Evolutionary conservation across 2,329 filamentous ascomycete genomes (phyloP).

Genomic region (Aspergillus neotritici): DNA sequence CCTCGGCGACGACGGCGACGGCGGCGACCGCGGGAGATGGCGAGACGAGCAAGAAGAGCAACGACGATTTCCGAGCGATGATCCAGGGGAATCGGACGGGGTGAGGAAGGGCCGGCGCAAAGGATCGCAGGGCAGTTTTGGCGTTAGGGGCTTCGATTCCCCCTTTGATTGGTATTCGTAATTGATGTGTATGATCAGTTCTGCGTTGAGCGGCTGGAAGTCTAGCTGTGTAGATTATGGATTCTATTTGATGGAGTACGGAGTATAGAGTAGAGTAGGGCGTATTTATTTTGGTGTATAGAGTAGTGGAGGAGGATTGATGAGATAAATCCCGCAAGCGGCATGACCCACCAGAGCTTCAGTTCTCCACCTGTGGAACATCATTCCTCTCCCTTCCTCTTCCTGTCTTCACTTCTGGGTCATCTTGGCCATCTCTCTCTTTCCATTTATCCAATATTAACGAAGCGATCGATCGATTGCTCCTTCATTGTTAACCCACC

Average conservation of each 20-base stretch:
- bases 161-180: conserved; percentile 9
- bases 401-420: not conserved
- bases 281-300: no score
- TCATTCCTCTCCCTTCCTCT: not conserved
- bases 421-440: not conserved
- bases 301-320: no score
- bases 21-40: conserved; percentile 1
- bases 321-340: no score
- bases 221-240: conserved; percentile 1
- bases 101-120: conserved; percentile 19
- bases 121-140: conserved; percentile 24
- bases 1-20: no score
- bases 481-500: not conserved
- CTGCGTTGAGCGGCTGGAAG: not conserved
- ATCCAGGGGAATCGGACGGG: conserved; percentile 38
- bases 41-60: conserved; percentile 43
- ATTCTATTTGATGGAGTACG: conserved; percentile 1
- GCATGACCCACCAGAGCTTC: no score
- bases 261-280: not conserved
- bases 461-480: no score
- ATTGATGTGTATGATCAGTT: conserved; percentile 4
- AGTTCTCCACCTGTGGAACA: not conserved
- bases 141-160: conserved; percentile 15
- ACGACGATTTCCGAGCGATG: conserved; percentile 54
- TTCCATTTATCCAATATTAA: no score